A percentile compares a stretch with the other conserved stretches of the same genome.
phyloP scores from a whole-genome alignment of 2,329 filamentous ascomycete species.

The Diplodia mutila region DNA sequence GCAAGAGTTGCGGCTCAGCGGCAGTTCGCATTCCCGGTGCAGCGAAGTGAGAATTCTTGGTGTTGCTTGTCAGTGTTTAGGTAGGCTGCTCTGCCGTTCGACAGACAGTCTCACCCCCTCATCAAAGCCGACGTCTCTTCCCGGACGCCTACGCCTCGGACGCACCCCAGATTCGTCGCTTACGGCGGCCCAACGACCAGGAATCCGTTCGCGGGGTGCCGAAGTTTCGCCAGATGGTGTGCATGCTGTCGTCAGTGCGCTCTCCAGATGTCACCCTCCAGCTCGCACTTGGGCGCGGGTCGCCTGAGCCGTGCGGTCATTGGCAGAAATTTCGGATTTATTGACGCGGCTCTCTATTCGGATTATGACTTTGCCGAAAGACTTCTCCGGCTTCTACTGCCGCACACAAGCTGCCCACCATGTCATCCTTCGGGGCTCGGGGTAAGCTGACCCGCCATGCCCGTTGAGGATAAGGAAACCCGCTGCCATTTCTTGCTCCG shows the following conservation, averaged over 20 bases:
- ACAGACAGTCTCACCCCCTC: background rate
- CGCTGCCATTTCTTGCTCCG: background rate
- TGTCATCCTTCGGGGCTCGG: constrained; percentile 2
- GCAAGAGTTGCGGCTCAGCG: constrained; percentile 1
- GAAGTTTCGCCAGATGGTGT: constrained; percentile 8
- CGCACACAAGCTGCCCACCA: background rate
- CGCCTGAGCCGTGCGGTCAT: constrained; percentile 2
- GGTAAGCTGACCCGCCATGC: background rate
- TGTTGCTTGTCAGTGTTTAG: background rate
- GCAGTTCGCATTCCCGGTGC: background rate
- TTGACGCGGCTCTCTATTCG: constrained; percentile 5
- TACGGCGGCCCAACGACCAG: constrained; percentile 9
- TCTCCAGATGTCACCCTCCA: constrained; percentile 20
- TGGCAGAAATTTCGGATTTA: constrained; percentile 12
- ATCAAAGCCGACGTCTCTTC: background rate
- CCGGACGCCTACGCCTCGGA: background rate
- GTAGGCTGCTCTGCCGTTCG: background rate
- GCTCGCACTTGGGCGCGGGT: constrained; percentile 1
- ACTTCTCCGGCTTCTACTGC: constrained; percentile 2
- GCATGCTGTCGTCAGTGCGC: background rate
- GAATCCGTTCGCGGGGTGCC: constrained; percentile 9
- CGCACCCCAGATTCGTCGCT: constrained; percentile 14
- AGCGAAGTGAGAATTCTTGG: background rate
- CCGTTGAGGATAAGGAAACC: background rate
- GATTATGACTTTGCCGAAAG: background rate